These are phyloP conservation scores for Wickerhamiella musiphila DNA, from an alignment of 805 yeast species.

Conservation along the genomic window DNA sequence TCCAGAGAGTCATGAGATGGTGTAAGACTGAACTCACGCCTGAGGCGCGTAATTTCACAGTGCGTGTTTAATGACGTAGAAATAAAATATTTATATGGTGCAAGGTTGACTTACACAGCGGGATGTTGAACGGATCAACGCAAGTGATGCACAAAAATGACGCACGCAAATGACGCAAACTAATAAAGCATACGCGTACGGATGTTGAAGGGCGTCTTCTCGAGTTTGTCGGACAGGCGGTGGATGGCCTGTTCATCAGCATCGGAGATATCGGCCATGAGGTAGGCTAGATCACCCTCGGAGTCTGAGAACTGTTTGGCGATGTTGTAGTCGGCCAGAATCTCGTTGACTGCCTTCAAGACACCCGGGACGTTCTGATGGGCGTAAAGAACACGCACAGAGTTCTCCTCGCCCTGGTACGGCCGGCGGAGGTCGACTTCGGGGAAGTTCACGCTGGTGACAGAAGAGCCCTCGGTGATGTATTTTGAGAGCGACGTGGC, in stretches of 20 bases:
- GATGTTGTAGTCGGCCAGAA: slow-evolving; percentile 84
- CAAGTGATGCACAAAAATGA: too few species aligned
- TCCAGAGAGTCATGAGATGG: too few species aligned
- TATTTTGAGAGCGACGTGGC: slow-evolving; percentile 71
- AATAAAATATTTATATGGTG: too few species aligned
- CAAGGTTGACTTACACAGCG: not conserved
- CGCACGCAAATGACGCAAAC: too few species aligned
- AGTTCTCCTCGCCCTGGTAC: slow-evolving; percentile 64
- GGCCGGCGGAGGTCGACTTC: slow-evolving; percentile 86
- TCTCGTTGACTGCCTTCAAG: slow-evolving; percentile 89
- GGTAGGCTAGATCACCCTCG: slow-evolving; percentile 85
- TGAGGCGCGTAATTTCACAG: too few species aligned
- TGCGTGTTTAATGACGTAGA: too few species aligned
- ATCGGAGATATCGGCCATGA: slow-evolving; percentile 92
- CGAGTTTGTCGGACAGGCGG: slow-evolving; percentile 66
- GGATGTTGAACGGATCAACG: not conserved
- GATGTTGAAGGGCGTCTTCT: slow-evolving; percentile 77
- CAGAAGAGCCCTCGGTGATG: slow-evolving; percentile 88
- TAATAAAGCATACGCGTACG: slow-evolving; percentile 80
- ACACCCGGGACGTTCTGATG: slow-evolving; percentile 99
- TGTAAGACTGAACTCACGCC: too few species aligned
- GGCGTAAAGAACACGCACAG: slow-evolving; percentile 82
- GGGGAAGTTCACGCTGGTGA: slow-evolving; percentile 97
- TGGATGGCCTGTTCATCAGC: slow-evolving; percentile 73
- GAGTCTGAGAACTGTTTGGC: slow-evolving; percentile 98